Evolutionary conservation across 2,329 filamentous ascomycete genomes (phyloP).

Genomic region (Ceratocystis cubensis): DNA sequence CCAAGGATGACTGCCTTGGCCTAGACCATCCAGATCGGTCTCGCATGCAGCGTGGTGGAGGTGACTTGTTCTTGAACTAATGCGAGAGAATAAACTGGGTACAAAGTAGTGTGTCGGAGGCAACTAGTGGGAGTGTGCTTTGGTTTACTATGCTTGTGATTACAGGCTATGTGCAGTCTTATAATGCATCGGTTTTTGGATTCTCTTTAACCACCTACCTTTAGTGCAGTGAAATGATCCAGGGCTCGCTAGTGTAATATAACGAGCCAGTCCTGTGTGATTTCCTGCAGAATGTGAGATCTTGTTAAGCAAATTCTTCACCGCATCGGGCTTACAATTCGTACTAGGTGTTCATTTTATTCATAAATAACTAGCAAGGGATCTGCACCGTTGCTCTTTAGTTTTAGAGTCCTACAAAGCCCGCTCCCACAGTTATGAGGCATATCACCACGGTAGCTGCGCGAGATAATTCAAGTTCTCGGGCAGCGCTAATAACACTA

Average conservation of each 20-base stretch:
- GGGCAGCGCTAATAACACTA: conserved; percentile 8
- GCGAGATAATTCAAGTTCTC: conserved; percentile 16
- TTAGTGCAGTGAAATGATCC: neutral
- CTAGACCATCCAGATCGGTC: conserved; percentile 54
- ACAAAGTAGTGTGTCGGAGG: neutral
- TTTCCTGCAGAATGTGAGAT: no score
- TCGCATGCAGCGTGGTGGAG: conserved; percentile 45
- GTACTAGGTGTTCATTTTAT: neutral
- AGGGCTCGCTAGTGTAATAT: neutral
- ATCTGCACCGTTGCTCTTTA: neutral
- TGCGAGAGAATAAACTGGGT: neutral
- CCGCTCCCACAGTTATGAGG: conserved; percentile 19
- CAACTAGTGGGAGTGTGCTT: neutral
- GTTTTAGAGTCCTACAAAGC: conserved; percentile 19
- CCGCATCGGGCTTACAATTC: neutral
- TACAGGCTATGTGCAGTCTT: neutral
- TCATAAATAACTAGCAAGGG: neutral
- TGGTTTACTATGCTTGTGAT: neutral
- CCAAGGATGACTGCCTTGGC: conserved; percentile 50
- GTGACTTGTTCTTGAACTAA: conserved; percentile 45
- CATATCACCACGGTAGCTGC: conserved; percentile 18
- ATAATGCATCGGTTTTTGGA: neutral
- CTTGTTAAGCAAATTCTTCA: no score
- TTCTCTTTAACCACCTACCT: neutral
- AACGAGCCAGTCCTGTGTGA: neutral